Conservation (phyloP, 305 asterid species). For the Solanum chacoense region DNA sequence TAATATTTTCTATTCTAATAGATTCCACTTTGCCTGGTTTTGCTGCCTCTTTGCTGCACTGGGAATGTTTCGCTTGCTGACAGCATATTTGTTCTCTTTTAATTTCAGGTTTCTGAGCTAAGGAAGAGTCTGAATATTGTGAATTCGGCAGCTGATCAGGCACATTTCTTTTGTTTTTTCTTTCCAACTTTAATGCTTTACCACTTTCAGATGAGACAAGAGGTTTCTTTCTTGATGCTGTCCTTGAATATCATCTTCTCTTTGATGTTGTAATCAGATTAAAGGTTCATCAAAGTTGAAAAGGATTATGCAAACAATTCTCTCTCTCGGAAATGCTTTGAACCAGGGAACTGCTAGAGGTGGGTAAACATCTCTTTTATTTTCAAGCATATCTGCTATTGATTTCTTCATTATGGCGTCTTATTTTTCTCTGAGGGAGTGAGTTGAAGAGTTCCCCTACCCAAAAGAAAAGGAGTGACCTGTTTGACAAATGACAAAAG, state of each 20-base stretch:
- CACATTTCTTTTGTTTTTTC: conserved; percentile 21
- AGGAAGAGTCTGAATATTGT: conserved; percentile 59
- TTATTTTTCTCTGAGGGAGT: background rate
- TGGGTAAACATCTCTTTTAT: conserved; percentile 12
- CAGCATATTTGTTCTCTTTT: background rate
- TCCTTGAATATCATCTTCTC: background rate
- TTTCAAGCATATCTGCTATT: conserved; percentile 5
- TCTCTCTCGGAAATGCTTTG: conserved; percentile 83
- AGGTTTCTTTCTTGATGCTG: conserved; percentile 15
- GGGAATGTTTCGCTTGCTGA: background rate
- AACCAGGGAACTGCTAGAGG: conserved; percentile 97
- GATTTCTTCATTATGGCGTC: conserved; percentile 1
- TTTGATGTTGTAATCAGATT: conserved; percentile 47
- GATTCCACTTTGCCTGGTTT: background rate
- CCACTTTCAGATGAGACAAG: background rate
- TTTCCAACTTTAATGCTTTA: background rate
- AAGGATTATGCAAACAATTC: conserved; percentile 94
- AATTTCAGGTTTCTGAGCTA: conserved; percentile 74
- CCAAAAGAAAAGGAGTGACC: background rate
- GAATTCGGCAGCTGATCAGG: conserved; percentile 85
- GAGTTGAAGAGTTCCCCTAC: background rate
- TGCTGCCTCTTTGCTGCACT: conserved; percentile 8
- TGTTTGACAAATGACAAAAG: background rate
- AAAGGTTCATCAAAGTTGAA: conserved; percentile 74
- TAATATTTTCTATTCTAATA: background rate